phyloP scores from a whole-genome alignment of 2,329 filamentous ascomycete species.

The Tolypocladium amazonense region DNA sequence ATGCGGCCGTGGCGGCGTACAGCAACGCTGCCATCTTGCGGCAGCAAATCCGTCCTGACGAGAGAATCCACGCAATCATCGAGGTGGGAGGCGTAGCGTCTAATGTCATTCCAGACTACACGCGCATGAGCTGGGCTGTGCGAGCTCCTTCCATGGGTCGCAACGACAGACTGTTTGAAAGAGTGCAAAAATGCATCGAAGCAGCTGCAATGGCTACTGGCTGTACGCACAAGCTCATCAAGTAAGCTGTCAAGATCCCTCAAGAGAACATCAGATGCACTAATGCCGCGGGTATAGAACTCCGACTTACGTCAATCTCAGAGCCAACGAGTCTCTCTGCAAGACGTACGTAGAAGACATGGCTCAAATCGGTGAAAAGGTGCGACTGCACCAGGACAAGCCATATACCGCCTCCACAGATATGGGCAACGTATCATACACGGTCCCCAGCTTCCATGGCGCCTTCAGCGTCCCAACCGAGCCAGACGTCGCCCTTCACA shows the following conservation, averaged over 20 bases:
- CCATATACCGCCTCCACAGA: constrained; percentile 32
- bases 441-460: constrained; percentile 35
- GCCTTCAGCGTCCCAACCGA: constrained; percentile 31
- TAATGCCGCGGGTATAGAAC: constrained; percentile 8
- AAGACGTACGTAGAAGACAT: constrained; percentile 32
- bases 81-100: constrained; percentile 21
- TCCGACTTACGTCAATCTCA: constrained; percentile 32
- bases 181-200: constrained; percentile 25
- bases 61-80: constrained; percentile 27
- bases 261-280: background rate
- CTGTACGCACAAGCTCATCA: constrained; percentile 22
- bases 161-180: constrained; percentile 13
- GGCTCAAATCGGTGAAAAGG: constrained; percentile 23
- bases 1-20: constrained; percentile 24
- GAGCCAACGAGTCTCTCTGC: constrained; percentile 32
- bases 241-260: constrained; percentile 13
- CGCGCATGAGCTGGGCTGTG: constrained; percentile 27
- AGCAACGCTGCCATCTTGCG: constrained; percentile 23
- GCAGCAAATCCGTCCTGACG: constrained; percentile 25
- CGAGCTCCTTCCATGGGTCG: constrained; percentile 21
- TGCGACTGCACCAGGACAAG: constrained; percentile 23
- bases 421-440: constrained; percentile 40
- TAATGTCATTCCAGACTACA: constrained; percentile 29
- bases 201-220: constrained; percentile 22
- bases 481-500: constrained; percentile 24